Evolutionary conservation across 1,139 yeast species (phyloP).

Genomic region (Torulaspora pretoriensis): DNA sequence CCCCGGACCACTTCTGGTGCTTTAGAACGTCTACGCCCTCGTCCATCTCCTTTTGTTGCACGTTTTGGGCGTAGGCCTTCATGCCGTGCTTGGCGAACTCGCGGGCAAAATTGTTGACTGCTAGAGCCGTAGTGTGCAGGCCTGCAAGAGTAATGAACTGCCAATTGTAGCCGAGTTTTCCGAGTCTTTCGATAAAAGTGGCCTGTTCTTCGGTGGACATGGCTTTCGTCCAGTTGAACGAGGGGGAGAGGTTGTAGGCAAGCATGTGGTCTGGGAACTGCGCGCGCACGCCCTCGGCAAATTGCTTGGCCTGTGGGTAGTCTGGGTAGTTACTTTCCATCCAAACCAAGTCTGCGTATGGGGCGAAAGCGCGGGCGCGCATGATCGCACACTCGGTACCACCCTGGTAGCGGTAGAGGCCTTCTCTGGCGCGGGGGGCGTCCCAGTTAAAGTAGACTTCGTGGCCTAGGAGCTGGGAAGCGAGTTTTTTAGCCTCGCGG

Average conservation of each 20-base stretch:
- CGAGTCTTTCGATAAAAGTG: conserved; percentile 84
- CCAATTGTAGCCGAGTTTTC: conserved; percentile 92
- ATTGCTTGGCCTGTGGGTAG: conserved; percentile 88
- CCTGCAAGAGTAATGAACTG: conserved; percentile 98
- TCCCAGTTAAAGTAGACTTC: conserved; percentile 96
- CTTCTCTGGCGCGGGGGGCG: conserved; percentile 92
- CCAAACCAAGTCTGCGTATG: conserved; percentile 95
- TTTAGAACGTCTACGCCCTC: conserved; percentile 91
- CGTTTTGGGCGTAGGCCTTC: conserved; percentile 88
- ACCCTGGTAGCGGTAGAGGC: conserved; percentile 93
- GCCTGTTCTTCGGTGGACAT: conserved; percentile 85
- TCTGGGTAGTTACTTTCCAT: conserved; percentile 98
- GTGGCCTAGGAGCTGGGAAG: conserved; percentile 71
- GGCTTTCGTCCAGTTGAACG: conserved; percentile 97
- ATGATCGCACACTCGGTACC: conserved; percentile 97
- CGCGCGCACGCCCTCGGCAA: conserved; percentile 84
- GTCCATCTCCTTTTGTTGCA: conserved; percentile 86
- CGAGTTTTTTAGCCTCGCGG: conserved; percentile 75
- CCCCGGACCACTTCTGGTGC: conserved; percentile 99
- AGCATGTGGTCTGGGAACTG: conserved; percentile 88
- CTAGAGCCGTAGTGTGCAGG: conserved; percentile 91
- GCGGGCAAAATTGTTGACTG: conserved; percentile 79
- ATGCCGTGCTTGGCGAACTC: conserved; percentile 79
- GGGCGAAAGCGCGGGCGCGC: conserved; percentile 95
- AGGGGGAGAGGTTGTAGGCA: conserved; percentile 92